Evolutionary conservation across 2,329 filamentous ascomycete species (phyloP), one percentile per base, ranked within the genome.

Genomic region (Colletotrichum sp.): DNA sequence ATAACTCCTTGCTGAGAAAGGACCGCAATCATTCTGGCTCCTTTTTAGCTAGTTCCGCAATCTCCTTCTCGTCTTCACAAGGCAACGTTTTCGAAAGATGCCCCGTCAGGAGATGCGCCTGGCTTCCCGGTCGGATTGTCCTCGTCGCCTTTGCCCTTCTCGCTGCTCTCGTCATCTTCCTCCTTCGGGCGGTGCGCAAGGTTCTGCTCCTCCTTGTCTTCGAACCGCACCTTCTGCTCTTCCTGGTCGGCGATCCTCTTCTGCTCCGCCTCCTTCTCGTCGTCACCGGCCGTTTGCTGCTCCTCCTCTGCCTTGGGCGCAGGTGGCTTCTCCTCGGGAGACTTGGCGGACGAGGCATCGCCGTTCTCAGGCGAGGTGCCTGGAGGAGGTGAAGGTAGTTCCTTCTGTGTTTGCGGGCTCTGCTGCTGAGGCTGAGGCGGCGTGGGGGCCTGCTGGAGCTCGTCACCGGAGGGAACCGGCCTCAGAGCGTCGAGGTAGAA

Each of bases 401-500:
- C 82, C 78, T 86, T 87, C 57, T 86, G 81, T 10, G 79, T 80
- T 57, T 59, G 74, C 10, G 74, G 70, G 28, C 66, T 72, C 71
- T 65, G 75, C 66, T 34, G 78, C 67, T 69, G 67, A 15, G 65
- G 78, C 59, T 72, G 76, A n/a, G 82, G 80, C 7, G 82, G 80
- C 18, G 83, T 80, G 9, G 83, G 75, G 9, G 77, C 55, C 34
- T 78, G 71, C 34, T 79, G 74, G 6, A 79, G 74, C 69, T 86
- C 83, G 67, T 87, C 84, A 76, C 79, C 81, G 21, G 77, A 67
- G 10, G 87, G 88, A 0, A 86, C 87, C 7, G 88, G 88, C 55
- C 89, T 85, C 80, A 91, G 86, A 28, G 96, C 97, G 82, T 98
- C 96, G 36, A 99, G 90, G 85, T 99, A 99, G 86, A 98, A 99